A percentile compares a stretch with the other conserved stretches of the same genome.
These are phyloP conservation scores for Saturnispora diversa DNA, from an alignment of 805 yeast genomes.

Conservation along the genomic window DNA sequence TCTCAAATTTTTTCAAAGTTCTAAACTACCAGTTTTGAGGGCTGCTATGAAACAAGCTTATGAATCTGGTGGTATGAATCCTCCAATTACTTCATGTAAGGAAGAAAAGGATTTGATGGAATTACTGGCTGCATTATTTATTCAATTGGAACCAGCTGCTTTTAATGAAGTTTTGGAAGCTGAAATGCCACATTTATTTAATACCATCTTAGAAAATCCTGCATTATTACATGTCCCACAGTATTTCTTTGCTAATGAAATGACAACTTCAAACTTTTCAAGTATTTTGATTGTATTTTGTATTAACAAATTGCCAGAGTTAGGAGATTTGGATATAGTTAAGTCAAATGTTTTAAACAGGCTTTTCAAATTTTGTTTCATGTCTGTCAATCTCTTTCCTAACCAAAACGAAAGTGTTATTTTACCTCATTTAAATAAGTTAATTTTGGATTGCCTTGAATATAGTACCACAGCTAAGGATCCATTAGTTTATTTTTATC, in stretches of 20 bases:
- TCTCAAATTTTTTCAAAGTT: constrained; percentile 59
- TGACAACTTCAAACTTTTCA: constrained; percentile 88
- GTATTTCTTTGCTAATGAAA: constrained; percentile 85
- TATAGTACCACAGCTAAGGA: constrained; percentile 80
- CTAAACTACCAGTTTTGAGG: constrained; percentile 38
- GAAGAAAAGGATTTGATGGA: constrained; percentile 97
- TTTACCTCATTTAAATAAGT: constrained; percentile 76
- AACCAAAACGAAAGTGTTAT: constrained; percentile 78
- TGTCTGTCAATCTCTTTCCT: constrained; percentile 92
- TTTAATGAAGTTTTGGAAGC: constrained; percentile 84
- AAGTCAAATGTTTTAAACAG: constrained; percentile 76
- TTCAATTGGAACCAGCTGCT: constrained; percentile 90
- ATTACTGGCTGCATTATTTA: constrained; percentile 84
- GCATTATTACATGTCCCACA: constrained; percentile 88
- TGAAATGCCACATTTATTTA: constrained; percentile 71
- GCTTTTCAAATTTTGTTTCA: constrained; percentile 84
- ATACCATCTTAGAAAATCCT: constrained; percentile 72
- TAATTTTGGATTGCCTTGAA: constrained; percentile 73
- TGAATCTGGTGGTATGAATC: constrained; percentile 69
- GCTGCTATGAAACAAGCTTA: constrained; percentile 34
- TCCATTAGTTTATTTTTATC: constrained; percentile 81
- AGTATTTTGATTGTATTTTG: constrained; percentile 75
- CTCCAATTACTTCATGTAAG: constrained; percentile 80
- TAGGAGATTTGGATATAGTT: constrained; percentile 74
- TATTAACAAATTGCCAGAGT: constrained; percentile 58